Base-by-base conservation (phyloP, 2,329 filamentous ascomycete species). In the Pseudogymnoascus sp. region DNA sequence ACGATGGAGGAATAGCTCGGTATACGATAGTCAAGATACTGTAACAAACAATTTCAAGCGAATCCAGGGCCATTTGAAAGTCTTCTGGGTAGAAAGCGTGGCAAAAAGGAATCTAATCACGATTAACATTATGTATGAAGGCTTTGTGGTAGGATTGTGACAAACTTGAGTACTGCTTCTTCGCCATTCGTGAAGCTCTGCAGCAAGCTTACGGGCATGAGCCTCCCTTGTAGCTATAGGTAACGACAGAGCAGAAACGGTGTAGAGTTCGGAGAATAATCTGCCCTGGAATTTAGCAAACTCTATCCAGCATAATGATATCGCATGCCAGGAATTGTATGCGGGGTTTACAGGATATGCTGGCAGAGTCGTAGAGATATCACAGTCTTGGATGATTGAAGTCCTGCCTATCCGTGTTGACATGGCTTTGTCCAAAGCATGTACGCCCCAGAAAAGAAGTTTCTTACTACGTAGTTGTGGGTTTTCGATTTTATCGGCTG, bases 371-470 rank as follows among this genome's bases (percentile, higher is more conserved):
- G 57, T 64, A 35, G 61, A 64, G 18, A 64, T 61, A 34, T 64
- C 63, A 56, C 62, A 62, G 33, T 63, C 62, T 58, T 64, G 63
- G 18, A 64, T 48, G 9, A 63, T 45, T 12, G 58, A 58, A 39
- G 61, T 57, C 13, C 61, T 57, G 2, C 63, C 63, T n/a, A 64
- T 59, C n/a, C 63, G 52, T 18, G 63, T 38, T 5, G 61, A 61
- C 1, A 64, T 55, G 2, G 59, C 63, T 18, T 64, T 64, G 38
- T 64, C 63, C 12, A 63, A 33, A 34, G 58, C 37, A 37, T 64
- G 62, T 15, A 61, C 59, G 12, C 39, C 61, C 63, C 63, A 64
- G 21, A 64, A 64, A 19, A 61, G 28, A 26, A 26, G 28, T 12
- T 41, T 57, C 35, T 60, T 64, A 6, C 26, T 19, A 26, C 26